Conservation (phyloP, 768 basidiomycete genomes). For the Steccherinum ochraceum region DNA sequence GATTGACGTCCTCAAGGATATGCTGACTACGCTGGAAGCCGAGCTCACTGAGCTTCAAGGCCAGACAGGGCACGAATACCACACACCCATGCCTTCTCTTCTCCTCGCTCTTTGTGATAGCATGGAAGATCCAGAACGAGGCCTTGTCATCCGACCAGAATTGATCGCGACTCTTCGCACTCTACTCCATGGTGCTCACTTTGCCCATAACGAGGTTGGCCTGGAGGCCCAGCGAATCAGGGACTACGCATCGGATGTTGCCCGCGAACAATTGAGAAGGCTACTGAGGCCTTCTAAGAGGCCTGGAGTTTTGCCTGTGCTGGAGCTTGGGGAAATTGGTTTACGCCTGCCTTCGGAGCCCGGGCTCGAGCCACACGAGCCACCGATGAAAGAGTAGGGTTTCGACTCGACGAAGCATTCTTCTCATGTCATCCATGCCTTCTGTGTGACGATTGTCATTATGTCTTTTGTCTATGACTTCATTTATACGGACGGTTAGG, state of each 20-base stretch:
- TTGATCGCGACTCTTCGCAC: not conserved
- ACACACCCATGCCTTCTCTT: not conserved
- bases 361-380: no score
- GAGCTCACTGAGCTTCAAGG: not conserved
- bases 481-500: no score
- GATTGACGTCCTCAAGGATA: not conserved
- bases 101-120: not conserved
- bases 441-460: no score
- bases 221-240: no score
- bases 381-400: no score
- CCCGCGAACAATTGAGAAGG: not conserved
- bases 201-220: not conserved
- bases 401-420: no score
- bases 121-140: not conserved
- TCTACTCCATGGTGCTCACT: not conserved
- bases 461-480: no score
- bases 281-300: no score
- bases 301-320: no score
- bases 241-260: not conserved
- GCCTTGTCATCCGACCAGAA: not conserved
- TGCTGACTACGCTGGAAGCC: not conserved
- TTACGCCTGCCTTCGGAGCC: no score
- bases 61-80: not conserved
- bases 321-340: no score
- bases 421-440: no score